Percentiles rank a stretch among this genome's conserved stretches.
phyloP scores from a whole-genome alignment of 176 grass and related monocot genomes.

The Metroxylon sagu region DNA sequence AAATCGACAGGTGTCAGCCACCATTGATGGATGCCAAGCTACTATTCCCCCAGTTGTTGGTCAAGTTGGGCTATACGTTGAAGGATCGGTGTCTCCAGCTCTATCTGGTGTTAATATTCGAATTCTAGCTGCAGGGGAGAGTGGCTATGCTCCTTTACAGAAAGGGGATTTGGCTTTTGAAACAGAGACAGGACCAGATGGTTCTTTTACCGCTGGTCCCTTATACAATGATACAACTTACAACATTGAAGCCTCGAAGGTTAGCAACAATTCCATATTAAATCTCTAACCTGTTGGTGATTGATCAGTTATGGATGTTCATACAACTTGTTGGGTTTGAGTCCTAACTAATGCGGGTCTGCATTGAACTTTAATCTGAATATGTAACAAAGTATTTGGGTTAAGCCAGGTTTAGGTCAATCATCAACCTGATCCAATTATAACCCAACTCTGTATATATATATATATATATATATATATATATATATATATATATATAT shows the following conservation, averaged over 20 bases:
- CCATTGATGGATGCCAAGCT: slow-evolving; percentile 66
- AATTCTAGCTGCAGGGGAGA: slow-evolving; percentile 54
- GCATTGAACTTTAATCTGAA: too few species aligned
- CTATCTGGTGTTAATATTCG: slow-evolving; percentile 66
- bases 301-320: too few species aligned
- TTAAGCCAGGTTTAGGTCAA: too few species aligned
- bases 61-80: slow-evolving; percentile 72
- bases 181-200: slow-evolving; percentile 64
- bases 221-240: slow-evolving; percentile 86
- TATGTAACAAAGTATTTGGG: too few species aligned
- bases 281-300: background rate
- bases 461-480: too few species aligned
- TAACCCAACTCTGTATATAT: too few species aligned
- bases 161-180: slow-evolving; percentile 72
- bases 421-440: too few species aligned
- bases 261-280: slow-evolving; percentile 23
- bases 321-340: too few species aligned
- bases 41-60: slow-evolving; percentile 49
- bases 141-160: slow-evolving; percentile 48
- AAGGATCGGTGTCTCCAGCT: slow-evolving; percentile 76
- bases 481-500: too few species aligned
- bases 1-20: slow-evolving; percentile 59
- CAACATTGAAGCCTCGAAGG: slow-evolving; percentile 81
- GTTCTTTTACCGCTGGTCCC: slow-evolving; percentile 72
- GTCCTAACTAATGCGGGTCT: too few species aligned